Conservation (phyloP, 768 basidiomycete species). For the Termitomyces heimii region DNA sequence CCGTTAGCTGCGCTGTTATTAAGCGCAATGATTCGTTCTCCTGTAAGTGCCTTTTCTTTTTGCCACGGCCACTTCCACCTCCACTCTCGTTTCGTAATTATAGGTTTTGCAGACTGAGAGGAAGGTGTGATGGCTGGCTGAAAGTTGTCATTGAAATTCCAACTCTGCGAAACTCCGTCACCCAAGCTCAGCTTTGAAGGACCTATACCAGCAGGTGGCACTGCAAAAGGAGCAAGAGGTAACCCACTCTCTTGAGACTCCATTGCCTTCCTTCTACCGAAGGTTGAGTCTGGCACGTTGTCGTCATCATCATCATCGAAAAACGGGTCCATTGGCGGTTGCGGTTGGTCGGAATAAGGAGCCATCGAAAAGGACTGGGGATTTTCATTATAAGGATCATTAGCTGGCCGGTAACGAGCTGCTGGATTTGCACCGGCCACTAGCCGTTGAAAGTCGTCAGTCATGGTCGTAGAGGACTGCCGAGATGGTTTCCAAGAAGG, state of each 20-base stretch:
- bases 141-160: slow-evolving; percentile 68
- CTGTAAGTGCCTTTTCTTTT: slow-evolving; percentile 55
- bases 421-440: slow-evolving; percentile 72
- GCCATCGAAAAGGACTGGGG: slow-evolving; percentile 44
- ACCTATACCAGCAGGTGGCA: slow-evolving; percentile 54
- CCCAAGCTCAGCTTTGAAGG: slow-evolving; percentile 39
- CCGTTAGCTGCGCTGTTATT: slow-evolving; percentile 67
- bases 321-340: slow-evolving; percentile 70
- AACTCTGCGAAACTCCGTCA: slow-evolving; percentile 53
- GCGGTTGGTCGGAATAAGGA: slow-evolving; percentile 37
- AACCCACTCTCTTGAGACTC: slow-evolving; percentile 51
- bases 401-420: slow-evolving; percentile 44
- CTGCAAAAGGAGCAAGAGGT: slow-evolving; percentile 53
- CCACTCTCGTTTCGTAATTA: slow-evolving; percentile 37
- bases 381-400: slow-evolving; percentile 52
- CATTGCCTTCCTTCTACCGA: slow-evolving; percentile 45
- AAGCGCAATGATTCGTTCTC: slow-evolving; percentile 77
- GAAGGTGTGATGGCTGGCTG: slow-evolving; percentile 28
- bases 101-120: slow-evolving; percentile 41
- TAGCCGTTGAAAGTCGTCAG: slow-evolving; percentile 69
- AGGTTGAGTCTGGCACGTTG: slow-evolving; percentile 62
- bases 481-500: slow-evolving; percentile 8
- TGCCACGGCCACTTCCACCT: slow-evolving; percentile 85
- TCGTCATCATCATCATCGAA: slow-evolving; percentile 87
- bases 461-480: slow-evolving; percentile 32